These are phyloP conservation scores for Mycena filopes DNA, from an alignment of 768 basidiomycete genomes.

Conservation along the genomic window DNA sequence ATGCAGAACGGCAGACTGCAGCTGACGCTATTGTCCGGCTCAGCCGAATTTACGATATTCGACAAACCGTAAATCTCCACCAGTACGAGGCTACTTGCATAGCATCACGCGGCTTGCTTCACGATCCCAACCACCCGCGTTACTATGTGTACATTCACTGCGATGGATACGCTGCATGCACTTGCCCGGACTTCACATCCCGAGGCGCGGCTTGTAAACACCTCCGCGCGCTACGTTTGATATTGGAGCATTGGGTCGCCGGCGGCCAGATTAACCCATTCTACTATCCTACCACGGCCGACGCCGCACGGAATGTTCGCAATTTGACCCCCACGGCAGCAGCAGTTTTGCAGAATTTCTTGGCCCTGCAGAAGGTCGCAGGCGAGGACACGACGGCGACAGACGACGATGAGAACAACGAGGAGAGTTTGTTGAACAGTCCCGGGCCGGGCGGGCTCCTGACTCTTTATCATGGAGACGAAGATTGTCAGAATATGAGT, in stretches of 20 bases:
- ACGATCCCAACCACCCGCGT: not conserved
- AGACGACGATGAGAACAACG: no score
- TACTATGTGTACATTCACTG: not conserved
- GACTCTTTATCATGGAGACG: no score
- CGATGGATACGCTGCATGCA: not conserved
- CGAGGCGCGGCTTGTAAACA: not conserved
- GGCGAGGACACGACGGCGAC: no score
- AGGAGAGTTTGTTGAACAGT: no score
- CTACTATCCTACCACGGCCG: no score
- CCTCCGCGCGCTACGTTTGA: not conserved
- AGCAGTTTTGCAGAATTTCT: no score
- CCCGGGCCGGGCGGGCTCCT: no score
- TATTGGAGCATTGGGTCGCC: not conserved
- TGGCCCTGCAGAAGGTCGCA: no score
- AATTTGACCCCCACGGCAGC: no score
- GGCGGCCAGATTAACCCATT: no score
- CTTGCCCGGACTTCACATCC: not conserved
- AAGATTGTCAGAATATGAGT: no score
- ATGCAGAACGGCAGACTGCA: not conserved
- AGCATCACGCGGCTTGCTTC: not conserved
- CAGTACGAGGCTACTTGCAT: conserved; percentile 3
- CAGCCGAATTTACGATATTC: not conserved
- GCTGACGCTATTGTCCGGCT: not conserved
- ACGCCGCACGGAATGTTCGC: no score
- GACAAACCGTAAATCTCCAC: not conserved